phyloP scores from a whole-genome alignment of 306 rosid species.

The Urtica urens region DNA sequence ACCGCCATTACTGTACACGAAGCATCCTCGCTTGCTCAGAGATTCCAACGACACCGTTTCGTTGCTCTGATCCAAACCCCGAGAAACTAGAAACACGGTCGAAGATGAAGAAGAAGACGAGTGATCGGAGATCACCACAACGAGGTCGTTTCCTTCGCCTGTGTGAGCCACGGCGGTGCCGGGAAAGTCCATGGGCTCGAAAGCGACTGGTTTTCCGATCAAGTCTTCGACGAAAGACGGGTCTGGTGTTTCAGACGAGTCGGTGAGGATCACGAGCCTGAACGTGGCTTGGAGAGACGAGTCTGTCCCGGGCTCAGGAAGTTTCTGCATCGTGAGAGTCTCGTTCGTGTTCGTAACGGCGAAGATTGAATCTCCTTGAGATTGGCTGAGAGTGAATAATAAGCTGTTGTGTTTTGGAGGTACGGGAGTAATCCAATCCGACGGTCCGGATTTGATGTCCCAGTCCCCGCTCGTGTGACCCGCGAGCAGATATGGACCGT shows the following conservation, averaged over 20 bases:
- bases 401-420: conserved; percentile 37
- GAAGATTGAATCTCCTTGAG: conserved; percentile 20
- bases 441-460: conserved; percentile 34
- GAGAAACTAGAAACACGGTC: conserved; percentile 32
- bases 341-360: conserved; percentile 43
- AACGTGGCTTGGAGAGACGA: conserved; percentile 43
- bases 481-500: conserved; percentile 67
- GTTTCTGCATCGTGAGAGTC: conserved; percentile 32
- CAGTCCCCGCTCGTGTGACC: conserved; percentile 46
- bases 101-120: conserved; percentile 21
- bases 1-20: conserved; percentile 24
- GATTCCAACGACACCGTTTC: conserved; percentile 53
- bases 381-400: conserved; percentile 45
- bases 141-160: conserved; percentile 35
- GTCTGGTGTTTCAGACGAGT: conserved; percentile 13
- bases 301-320: conserved; percentile 44
- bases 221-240: conserved; percentile 12
- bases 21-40: conserved; percentile 42
- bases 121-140: conserved; percentile 27
- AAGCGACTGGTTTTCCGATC: conserved; percentile 28
- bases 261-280: conserved; percentile 42
- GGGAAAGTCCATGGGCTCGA: conserved; percentile 67
- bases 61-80: conserved; percentile 53
- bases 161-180: conserved; percentile 48
- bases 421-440: conserved; percentile 62